These are phyloP conservation scores for Turritis glabra DNA, from an alignment of 345 rosid species.

Conservation along the genomic window DNA sequence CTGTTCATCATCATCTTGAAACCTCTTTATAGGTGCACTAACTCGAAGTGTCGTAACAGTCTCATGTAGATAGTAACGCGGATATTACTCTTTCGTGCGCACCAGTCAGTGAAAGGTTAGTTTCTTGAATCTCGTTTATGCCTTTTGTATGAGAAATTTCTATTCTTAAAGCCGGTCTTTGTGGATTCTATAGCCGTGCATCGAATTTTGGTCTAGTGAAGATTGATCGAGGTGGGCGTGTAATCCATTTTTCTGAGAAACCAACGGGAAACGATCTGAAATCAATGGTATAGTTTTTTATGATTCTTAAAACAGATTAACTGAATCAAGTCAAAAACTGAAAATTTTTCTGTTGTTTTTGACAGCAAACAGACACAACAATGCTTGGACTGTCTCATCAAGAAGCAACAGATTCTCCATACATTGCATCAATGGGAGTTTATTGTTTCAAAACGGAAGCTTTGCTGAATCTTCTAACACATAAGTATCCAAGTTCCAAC, in stretches of 20 bases:
- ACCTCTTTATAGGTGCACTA: background rate
- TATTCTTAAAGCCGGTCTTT: background rate
- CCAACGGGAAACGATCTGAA: constrained; percentile 66
- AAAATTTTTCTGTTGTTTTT: background rate
- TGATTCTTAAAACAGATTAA: background rate
- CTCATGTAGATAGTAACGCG: constrained; percentile 36
- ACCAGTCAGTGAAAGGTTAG: constrained; percentile 35
- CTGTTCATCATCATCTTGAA: background rate
- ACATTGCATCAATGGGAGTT: constrained; percentile 91
- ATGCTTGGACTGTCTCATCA: constrained; percentile 57
- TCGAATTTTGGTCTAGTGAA: constrained; percentile 81
- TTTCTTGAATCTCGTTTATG: constrained; percentile 6
- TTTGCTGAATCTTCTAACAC: constrained; percentile 62
- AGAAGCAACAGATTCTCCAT: constrained; percentile 59
- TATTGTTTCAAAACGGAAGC: constrained; percentile 78
- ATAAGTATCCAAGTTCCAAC: constrained; percentile 59
- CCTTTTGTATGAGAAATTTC: background rate
- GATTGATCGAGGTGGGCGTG: constrained; percentile 62
- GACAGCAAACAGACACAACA: constrained; percentile 69
- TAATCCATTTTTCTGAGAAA: constrained; percentile 68
- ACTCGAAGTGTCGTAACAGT: constrained; percentile 1
- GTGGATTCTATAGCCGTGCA: constrained; percentile 57
- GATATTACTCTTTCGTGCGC: constrained; percentile 34
- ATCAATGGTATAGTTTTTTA: constrained; percentile 56
- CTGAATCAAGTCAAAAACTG: background rate